Conservation (phyloP, 2,329 filamentous ascomycete genomes). For the Fonsecaea multimorphosa region DNA sequence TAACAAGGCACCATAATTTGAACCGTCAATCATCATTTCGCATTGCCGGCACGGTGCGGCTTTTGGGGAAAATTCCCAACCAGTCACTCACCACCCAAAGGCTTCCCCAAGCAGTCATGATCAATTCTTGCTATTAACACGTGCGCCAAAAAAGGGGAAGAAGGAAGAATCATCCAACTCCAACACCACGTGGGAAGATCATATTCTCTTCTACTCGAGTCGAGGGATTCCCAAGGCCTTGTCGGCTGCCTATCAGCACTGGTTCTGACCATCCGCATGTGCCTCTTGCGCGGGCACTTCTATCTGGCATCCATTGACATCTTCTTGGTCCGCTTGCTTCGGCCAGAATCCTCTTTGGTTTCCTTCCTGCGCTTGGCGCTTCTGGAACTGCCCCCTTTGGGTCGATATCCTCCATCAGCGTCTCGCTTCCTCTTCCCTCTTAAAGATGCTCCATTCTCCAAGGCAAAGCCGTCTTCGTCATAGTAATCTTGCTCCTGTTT, state of each 20-base stretch:
- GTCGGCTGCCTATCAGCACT: neutral
- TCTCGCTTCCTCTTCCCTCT: conserved; percentile 57
- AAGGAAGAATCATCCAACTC: neutral
- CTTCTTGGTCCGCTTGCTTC: conserved; percentile 35
- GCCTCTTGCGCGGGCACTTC: neutral
- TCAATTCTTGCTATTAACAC: neutral
- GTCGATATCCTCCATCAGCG: conserved; percentile 54
- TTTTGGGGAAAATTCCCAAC: neutral
- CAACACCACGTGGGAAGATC: neutral
- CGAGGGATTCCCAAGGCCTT: neutral
- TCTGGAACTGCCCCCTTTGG: conserved; percentile 53
- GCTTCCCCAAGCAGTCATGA: neutral
- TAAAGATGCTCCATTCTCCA: conserved; percentile 43
- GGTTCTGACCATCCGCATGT: conserved; percentile 8
- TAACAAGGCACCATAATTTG: conserved; percentile 3
- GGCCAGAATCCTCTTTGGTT: conserved; percentile 32
- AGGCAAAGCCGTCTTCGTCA: conserved; percentile 51
- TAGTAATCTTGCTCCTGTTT: conserved; percentile 49
- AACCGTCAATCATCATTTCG: conserved; percentile 7
- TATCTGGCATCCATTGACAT: conserved; percentile 33
- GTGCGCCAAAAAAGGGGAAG: neutral
- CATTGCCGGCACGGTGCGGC: conserved; percentile 12
- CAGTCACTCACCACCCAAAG: neutral
- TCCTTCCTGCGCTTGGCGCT: conserved; percentile 49
- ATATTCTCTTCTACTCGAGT: neutral